These are phyloP conservation scores for Apium graveolens DNA, from an alignment of 129 eudicot species.

Conservation along the genomic window DNA sequence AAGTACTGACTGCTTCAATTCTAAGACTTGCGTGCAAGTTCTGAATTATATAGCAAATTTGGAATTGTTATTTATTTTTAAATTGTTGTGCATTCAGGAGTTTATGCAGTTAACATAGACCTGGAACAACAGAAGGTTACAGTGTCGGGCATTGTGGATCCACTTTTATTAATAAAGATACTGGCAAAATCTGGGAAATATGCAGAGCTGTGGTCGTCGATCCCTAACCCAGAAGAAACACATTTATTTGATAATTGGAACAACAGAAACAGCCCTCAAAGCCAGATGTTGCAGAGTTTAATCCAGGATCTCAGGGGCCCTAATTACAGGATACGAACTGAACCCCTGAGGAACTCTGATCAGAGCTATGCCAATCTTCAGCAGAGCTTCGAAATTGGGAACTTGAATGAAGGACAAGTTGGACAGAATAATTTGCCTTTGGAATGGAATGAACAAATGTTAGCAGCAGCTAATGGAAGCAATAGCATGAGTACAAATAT, in stretches of 20 bases:
- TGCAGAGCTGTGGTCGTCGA: slow-evolving; percentile 54
- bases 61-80: too few relatives aligned
- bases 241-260: slow-evolving; percentile 6
- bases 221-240: slow-evolving; percentile 21
- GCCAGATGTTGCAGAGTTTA: slow-evolving; percentile 21
- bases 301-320: slow-evolving; percentile 18
- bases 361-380: slow-evolving; percentile 16
- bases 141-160: slow-evolving; percentile 62
- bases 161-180: slow-evolving; percentile 46
- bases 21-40: neutral
- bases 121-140: slow-evolving; percentile 50
- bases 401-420: neutral
- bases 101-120: slow-evolving; percentile 50
- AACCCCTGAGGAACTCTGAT: slow-evolving; percentile 27
- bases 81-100: slow-evolving; percentile 38
- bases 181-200: slow-evolving; percentile 61
- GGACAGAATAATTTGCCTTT: slow-evolving; percentile 12
- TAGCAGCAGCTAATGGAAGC: slow-evolving; percentile 6
- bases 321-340: slow-evolving; percentile 18
- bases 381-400: slow-evolving; percentile 23
- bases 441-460: slow-evolving; percentile 24
- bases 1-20: neutral
- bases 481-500: slow-evolving; percentile 9
- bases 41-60: neutral
- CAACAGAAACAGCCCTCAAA: slow-evolving; percentile 12